Conservation (phyloP, 164 flowering plant species). For the Magnolia officinalis region DNA sequence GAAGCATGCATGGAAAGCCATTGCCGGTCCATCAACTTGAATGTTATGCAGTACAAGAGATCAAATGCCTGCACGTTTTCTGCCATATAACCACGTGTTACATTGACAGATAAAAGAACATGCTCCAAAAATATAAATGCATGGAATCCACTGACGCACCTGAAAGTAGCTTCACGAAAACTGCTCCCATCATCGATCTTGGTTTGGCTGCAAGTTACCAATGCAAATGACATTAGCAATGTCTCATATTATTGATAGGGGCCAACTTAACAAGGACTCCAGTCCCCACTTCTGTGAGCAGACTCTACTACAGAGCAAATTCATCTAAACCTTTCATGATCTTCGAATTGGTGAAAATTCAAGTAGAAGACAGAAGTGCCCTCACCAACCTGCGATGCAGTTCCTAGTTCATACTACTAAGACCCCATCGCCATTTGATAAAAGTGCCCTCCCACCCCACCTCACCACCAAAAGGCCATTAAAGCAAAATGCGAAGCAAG, state of each 20-base stretch:
- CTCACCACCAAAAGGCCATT: not conserved
- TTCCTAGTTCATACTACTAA: not conserved
- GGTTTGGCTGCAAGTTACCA: conserved; percentile 51
- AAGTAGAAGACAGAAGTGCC: not conserved
- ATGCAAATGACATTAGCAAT: not conserved
- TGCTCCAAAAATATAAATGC: not conserved
- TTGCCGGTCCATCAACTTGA: conserved; percentile 35
- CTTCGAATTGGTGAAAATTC: not conserved
- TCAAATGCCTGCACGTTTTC: conserved; percentile 33
- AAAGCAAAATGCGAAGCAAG: not conserved
- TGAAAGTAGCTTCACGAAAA: conserved; percentile 31
- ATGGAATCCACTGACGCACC: conserved; percentile 35
- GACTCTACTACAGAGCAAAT: not conserved
- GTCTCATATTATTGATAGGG: no score
- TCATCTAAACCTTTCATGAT: not conserved
- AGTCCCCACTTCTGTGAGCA: not conserved
- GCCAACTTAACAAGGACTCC: not conserved
- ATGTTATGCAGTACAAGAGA: conserved; percentile 31
- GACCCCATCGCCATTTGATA: not conserved
- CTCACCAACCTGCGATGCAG: not conserved
- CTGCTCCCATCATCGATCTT: conserved; percentile 25
- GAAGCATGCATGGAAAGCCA: conserved; percentile 38
- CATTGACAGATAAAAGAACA: not conserved
- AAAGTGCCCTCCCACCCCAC: not conserved
- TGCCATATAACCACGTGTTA: conserved; percentile 12